Base-by-base conservation (phyloP, 768 basidiomycete genomes). In the Tylopilus felleus region DNA sequence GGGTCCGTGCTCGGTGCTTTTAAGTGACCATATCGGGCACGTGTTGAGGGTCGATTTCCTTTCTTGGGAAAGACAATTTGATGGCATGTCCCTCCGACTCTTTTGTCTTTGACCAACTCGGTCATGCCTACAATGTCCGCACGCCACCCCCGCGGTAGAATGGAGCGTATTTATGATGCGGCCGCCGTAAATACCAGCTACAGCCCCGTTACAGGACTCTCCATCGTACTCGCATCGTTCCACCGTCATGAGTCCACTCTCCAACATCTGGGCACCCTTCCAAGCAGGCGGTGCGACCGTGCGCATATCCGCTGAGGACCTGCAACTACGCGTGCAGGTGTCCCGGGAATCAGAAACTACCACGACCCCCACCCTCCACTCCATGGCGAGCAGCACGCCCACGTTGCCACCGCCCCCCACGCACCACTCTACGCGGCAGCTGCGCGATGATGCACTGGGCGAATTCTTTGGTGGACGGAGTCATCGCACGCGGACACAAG, bases 381-480 rank as follows among this genome's bases (percentile, higher is more conserved):
- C 65, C 3, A 51, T 51, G 16, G 35, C 46, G 29, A 59, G 63
- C 49, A 58, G 59, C 13, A 56, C 63, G 21, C 53, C 60, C n/a
- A 61, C 64, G 22, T 33, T 67, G 6, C 56, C 55, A 23, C 66
- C 66, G 14, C 41, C 66, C 17, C 48, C 46, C 1, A 43, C 51
- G 8, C 60, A 69, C 29, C 69, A 60, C 39, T 58, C 71, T 13
- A 29, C 51, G 21, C 59, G 68, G 21, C 71, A 69, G 9, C 25
- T 65, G 8, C 52, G 62, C 13, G 65, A 70, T n/a, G 69, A 72
- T 31, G 61, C 68, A 17, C 46, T 70, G 27, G 51, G 61, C 1
- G 69, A 72, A 1, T 72, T 70, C 51, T 72, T 70, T 51, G 69
- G 69, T 0, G 69, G 61, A 31, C 65, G 65, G 13, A 33, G 55